Conservation (phyloP, 768 basidiomycete species). For the Trametes coccinea region DNA sequence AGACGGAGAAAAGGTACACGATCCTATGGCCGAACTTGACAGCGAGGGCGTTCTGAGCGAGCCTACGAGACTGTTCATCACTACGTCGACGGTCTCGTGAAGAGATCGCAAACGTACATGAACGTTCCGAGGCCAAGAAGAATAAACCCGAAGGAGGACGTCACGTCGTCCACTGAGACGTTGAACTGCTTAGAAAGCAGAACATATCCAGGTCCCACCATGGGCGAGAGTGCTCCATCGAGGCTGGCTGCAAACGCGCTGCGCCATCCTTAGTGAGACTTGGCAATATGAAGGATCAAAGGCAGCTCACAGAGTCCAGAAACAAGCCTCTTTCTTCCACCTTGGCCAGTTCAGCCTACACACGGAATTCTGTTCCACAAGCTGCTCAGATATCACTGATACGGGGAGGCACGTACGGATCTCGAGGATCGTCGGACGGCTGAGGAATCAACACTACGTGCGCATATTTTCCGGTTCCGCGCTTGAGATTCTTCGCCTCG, state of each 20-base stretch:
- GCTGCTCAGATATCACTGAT: background rate
- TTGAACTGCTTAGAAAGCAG: conserved; percentile 42
- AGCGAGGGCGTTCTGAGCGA: conserved; percentile 40
- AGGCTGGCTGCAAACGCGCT: conserved; percentile 44
- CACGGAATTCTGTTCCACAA: background rate
- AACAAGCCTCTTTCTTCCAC: conserved; percentile 49
- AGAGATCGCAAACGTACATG: conserved; percentile 32
- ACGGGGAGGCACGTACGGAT: conserved; percentile 36
- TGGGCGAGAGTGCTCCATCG: conserved; percentile 45
- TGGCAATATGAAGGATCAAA: too few relatives aligned
- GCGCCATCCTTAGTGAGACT: too few relatives aligned
- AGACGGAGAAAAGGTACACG: conserved; percentile 43
- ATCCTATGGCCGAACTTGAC: conserved; percentile 49
- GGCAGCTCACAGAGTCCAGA: conserved; percentile 42
- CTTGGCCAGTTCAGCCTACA: conserved; percentile 41
- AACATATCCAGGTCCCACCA: conserved; percentile 45
- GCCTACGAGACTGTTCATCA: conserved; percentile 26
- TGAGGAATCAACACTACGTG: conserved; percentile 46
- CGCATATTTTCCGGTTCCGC: conserved; percentile 38
- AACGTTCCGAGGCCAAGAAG: conserved; percentile 45
- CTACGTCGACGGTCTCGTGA: background rate
- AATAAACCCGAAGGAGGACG: conserved; percentile 43
- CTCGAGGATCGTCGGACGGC: conserved; percentile 45
- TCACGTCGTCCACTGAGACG: conserved; percentile 44
- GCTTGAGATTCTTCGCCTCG: conserved; percentile 37